A percentile compares a stretch with the other conserved stretches of the same genome.
These are phyloP conservation scores for Mucor ambiguus DNA, from an alignment of 371 early-diverging fungal genomes.

Conservation along the genomic window DNA sequence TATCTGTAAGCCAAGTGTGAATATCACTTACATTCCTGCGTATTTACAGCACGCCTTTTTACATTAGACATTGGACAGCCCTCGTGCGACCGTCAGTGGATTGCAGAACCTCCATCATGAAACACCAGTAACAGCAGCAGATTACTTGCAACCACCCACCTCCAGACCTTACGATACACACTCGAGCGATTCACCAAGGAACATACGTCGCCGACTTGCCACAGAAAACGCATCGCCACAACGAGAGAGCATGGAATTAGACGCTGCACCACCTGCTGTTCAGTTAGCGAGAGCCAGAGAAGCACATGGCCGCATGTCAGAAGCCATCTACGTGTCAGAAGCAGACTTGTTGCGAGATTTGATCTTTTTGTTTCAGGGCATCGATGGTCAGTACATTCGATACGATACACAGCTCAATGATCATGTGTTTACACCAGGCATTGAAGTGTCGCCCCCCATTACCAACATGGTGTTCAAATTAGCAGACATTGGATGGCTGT, in stretches of 20 bases:
- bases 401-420: conserved; percentile 61
- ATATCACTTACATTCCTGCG: conserved; percentile 10
- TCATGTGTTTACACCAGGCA: conserved; percentile 42
- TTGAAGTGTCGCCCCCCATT: conserved; percentile 56
- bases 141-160: conserved; percentile 32
- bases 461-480: conserved; percentile 60
- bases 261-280: conserved; percentile 33
- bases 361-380: conserved; percentile 91
- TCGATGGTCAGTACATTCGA: conserved; percentile 85
- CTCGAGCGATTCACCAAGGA: conserved; percentile 25
- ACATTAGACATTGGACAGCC: conserved; percentile 14
- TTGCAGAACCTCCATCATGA: conserved; percentile 18
- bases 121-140: neutral
- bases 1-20: conserved; percentile 14
- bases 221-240: conserved; percentile 12
- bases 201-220: conserved; percentile 39
- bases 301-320: conserved; percentile 8
- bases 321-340: conserved; percentile 59
- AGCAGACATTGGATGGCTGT: conserved; percentile 76
- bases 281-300: conserved; percentile 37
- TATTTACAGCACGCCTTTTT: neutral
- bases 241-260: neutral
- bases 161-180: conserved; percentile 30
- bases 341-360: conserved; percentile 78
- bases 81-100: conserved; percentile 22